Base-by-base conservation (phyloP, 108 stramenopile species). In the Fragilaria radians region DNA sequence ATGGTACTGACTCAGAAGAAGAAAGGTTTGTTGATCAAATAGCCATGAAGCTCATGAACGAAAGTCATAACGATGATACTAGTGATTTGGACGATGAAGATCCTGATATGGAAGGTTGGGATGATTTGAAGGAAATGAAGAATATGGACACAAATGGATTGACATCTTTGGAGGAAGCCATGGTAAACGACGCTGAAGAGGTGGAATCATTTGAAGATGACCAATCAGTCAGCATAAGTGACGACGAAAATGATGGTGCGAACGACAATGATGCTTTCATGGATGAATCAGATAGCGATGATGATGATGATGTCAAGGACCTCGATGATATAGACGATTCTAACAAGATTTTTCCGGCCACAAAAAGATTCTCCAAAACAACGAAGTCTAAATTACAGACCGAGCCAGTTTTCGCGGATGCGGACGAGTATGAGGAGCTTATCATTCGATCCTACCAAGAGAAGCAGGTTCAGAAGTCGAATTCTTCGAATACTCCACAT, bases 101-200 rank as follows among this genome's bases (percentile, higher is more conserved):
- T 66, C 88, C 86, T n/a, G 93, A 95, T 62, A 88, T 86, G 80
- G 92, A 84, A 24, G 93, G 67, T 46, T 94, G 92, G 93, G 81
- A 73, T 62, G 88, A 91, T 60, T 66, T 83, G 55, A 80, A 79
- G 29, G 68, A 59, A 24, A 79, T 80, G 33, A 76, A 78, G 21
- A 84, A 76, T 26, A 75, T n/a, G n/a, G n/a, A n/a, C n/a, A n/a
- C n/a, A n/a, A n/a, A n/a, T n/a, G n/a, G n/a, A n/a, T n/a, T n/a
- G n/a, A n/a, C n/a, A n/a, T n/a, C n/a, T n/a, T n/a, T n/a, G n/a
- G n/a, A 82, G 17, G 63, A 56, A 32, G 70, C 57, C 18, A 52
- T 62, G 5, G 73, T 70, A 19, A 67, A 52, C 1, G 77, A 54
- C 23, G 67, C 48, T 7, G 73, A 65, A 25, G 74, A 26, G 14